Base-by-base conservation (phyloP, 75 land plant species). In the Pseudotsuga menziesii region DNA sequence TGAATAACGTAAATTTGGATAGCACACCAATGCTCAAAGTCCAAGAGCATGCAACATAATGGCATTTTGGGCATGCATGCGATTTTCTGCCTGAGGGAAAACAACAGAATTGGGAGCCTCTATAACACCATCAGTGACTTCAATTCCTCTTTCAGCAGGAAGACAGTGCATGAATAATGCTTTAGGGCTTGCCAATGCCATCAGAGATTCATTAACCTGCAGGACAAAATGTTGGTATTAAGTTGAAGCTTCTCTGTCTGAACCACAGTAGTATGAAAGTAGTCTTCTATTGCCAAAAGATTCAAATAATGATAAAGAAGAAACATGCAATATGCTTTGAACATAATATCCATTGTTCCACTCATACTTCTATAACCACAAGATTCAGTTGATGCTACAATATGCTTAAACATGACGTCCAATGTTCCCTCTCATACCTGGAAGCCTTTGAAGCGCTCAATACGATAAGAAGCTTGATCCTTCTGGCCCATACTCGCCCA, bases 401-500 rank as follows among this genome's bases (percentile, higher is more conserved):
- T 41, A 44, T 39, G 22, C 44, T 69, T 5, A 20, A 8, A 39
- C 6, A 69, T n/a, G 39, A 69, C 39, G 8, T 44, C 52, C 52
- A 44, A 44, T 7, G 17, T 69, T 39, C 41, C 41, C 19, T 36
- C 52, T n/a, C 59, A 67, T 79, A 94, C 99, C 99, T 97, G 93
- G 72, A 97, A 97, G 63, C 93, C 95, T 89, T 91, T 83, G 80
- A 97, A 97, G n/a, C 72, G 80, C 83, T 89, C 82, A 32, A 84
- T 78, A 60, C 99, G 91, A 78, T 83, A 75, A 22, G 86, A 88
- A 63, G 99, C 98, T 78, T 97, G 94, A 44, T 94, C 99, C 74
- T 97, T 97, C 75, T 97, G 99, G 48, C 99, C 99, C 98, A 97
- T 97, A 82, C 99, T 97, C 20, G 99, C 96, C 99, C 99, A 97